Percentiles rank a stretch among this genome's conserved stretches.
These are phyloP conservation scores for Penicillium sclerotiorum DNA, from an alignment of 2,329 filamentous ascomycete species.

Conservation along the genomic window DNA sequence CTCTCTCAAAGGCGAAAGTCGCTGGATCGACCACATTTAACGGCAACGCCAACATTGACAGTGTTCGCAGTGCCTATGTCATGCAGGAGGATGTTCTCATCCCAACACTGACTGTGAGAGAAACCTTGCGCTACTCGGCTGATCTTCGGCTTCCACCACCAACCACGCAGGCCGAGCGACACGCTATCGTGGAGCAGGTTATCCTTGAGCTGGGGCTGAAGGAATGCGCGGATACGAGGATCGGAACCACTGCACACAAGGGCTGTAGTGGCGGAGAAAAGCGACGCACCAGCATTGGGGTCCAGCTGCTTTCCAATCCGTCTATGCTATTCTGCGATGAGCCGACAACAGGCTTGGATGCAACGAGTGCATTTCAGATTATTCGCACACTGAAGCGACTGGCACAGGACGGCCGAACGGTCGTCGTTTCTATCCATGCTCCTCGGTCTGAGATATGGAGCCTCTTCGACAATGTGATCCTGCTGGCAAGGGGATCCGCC, in stretches of 20 bases:
- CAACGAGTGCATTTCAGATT: conserved; percentile 74
- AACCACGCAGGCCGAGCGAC: conserved; percentile 61
- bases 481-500: conserved; percentile 68
- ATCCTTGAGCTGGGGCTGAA: conserved; percentile 75
- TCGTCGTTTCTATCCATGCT: conserved; percentile 76
- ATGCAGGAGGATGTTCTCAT: conserved; percentile 75
- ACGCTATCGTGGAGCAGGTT: conserved; percentile 71
- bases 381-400: conserved; percentile 70
- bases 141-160: conserved; percentile 69
- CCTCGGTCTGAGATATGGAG: conserved; percentile 79
- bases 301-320: conserved; percentile 77
- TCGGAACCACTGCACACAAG: conserved; percentile 70
- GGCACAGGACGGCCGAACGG: conserved; percentile 68
- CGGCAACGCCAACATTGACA: conserved; percentile 54
- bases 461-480: conserved; percentile 71
- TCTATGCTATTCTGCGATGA: conserved; percentile 78
- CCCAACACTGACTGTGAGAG: conserved; percentile 72
- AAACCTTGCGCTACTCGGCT: conserved; percentile 73
- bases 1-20: conserved; percentile 54
- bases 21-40: conserved; percentile 66
- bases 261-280: conserved; percentile 81
- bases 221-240: conserved; percentile 73
- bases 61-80: conserved; percentile 56
- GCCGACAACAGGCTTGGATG: conserved; percentile 73
- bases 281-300: conserved; percentile 73